These are phyloP conservation scores for Stellera chamaejasme DNA, from an alignment of 345 rosid species.

Conservation along the genomic window DNA sequence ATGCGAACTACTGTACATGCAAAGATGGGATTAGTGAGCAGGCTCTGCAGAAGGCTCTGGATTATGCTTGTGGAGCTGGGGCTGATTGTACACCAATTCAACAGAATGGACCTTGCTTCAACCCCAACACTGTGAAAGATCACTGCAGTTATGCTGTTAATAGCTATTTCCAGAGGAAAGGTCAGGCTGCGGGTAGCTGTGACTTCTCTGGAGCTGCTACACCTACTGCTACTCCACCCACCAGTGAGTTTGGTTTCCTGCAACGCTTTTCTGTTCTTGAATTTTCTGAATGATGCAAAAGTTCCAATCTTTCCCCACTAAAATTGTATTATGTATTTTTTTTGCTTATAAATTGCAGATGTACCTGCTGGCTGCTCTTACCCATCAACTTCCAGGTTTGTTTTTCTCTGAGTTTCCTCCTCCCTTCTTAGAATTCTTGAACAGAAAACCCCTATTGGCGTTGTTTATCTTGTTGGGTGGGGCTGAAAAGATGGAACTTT, in stretches of 20 bases:
- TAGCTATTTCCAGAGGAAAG: constrained; percentile 71
- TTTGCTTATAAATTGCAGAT: constrained; percentile 26
- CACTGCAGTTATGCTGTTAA: constrained; percentile 93
- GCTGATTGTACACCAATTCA: constrained; percentile 53
- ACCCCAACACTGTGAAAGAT: constrained; percentile 71
- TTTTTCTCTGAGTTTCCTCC: background rate
- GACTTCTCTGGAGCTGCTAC: constrained; percentile 69
- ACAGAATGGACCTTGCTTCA: constrained; percentile 65
- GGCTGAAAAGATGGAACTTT: constrained; percentile 9
- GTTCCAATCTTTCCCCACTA: background rate
- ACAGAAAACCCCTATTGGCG: background rate
- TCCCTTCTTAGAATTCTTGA: background rate
- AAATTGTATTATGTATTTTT: background rate
- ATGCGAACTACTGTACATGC: constrained; percentile 65
- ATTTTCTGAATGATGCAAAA: no score
- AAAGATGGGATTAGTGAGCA: constrained; percentile 52
- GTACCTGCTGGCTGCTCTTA: constrained; percentile 39
- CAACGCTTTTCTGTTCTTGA: no score
- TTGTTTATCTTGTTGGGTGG: background rate
- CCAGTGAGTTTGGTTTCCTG: constrained; percentile 22
- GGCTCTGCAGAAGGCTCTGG: constrained; percentile 57
- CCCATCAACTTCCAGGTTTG: constrained; percentile 60
- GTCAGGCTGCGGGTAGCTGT: constrained; percentile 49
- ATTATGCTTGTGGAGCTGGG: constrained; percentile 92
- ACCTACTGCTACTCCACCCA: constrained; percentile 27